These are phyloP conservation scores for Ramicandelaber brevisporus DNA, from an alignment of 192 early-diverging fungal species.

Conservation along the genomic window DNA sequence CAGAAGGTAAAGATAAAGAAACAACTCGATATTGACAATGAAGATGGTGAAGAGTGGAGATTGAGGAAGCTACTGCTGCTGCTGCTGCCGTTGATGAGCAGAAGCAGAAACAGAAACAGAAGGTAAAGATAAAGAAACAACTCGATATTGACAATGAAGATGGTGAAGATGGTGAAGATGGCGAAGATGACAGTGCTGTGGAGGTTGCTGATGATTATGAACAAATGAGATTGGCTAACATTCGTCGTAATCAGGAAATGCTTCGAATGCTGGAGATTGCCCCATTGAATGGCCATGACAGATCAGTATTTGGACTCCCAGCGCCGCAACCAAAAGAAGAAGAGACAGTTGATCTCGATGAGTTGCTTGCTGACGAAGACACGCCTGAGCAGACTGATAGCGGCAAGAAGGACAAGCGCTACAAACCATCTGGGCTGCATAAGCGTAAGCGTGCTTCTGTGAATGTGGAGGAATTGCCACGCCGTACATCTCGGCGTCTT, in stretches of 20 bases:
- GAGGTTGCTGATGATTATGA: slow-evolving; percentile 9
- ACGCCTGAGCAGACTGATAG: slow-evolving; percentile 4
- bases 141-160: not conserved
- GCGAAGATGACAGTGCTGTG: not conserved
- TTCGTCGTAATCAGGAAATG: slow-evolving; percentile 27
- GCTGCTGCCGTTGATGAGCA: not conserved
- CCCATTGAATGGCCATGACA: not conserved
- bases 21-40: not conserved
- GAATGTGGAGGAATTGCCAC: slow-evolving; percentile 1
- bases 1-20: slow-evolving; percentile 1
- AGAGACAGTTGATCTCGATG: not conserved
- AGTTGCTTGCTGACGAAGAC: slow-evolving; percentile 2
- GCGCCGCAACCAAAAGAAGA: slow-evolving; percentile 1
- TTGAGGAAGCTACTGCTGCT: no score
- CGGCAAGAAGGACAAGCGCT: slow-evolving; percentile 11
- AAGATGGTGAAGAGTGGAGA: no score
- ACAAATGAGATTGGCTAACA: slow-evolving; percentile 26
- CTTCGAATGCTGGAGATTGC: slow-evolving; percentile 18
- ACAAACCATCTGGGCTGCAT: slow-evolving; percentile 6
- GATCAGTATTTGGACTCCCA: slow-evolving; percentile 3
- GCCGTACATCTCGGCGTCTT: slow-evolving; percentile 8
- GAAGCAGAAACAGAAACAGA: slow-evolving; percentile 1
- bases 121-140: not conserved
- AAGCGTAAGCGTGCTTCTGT: not conserved
- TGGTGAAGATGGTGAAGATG: slow-evolving; percentile 2